These are phyloP conservation scores for Podospora sp. DNA, from an alignment of 495 filamentous ascomycete genomes.

Conservation along the genomic window DNA sequence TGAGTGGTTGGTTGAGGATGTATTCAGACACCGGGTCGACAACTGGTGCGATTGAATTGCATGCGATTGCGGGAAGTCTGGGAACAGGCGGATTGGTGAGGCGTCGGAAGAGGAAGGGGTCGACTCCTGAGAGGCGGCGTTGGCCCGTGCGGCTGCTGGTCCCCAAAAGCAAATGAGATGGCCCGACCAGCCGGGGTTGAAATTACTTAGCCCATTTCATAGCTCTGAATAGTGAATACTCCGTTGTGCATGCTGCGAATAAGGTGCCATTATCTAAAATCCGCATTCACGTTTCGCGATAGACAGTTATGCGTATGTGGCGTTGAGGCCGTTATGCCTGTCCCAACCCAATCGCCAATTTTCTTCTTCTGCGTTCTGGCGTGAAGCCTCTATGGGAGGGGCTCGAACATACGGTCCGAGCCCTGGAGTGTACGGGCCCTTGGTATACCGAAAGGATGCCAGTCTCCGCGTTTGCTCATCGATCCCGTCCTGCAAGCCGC, in stretches of 20 bases:
- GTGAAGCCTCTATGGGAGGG: neutral
- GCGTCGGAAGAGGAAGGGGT: conserved; percentile 23
- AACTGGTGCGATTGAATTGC: conserved; percentile 29
- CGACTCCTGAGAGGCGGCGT: conserved; percentile 20
- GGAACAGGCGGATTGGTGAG: conserved; percentile 33
- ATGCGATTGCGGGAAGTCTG: conserved; percentile 26
- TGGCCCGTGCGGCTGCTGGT: conserved; percentile 29
- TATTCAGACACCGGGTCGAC: conserved; percentile 3
- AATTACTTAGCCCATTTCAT: conserved; percentile 26
- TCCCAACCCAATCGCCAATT: too few species aligned
- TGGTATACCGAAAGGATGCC: neutral
- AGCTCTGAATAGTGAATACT: conserved; percentile 11
- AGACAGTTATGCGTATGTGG: neutral
- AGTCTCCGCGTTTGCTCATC: neutral
- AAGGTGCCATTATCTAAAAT: neutral
- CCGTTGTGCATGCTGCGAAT: conserved; percentile 15
- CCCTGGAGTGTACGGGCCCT: neutral
- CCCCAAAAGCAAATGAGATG: conserved; percentile 37
- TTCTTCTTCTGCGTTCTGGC: neutral
- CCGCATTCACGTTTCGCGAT: neutral
- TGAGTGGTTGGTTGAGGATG: conserved; percentile 3
- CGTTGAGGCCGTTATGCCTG: neutral
- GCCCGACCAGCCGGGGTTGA: conserved; percentile 28
- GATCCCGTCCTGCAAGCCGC: neutral
- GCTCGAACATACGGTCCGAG: neutral